Evolutionary conservation across 768 basidiomycete species (phyloP), one percentile per base, ranked within the genome.

Genomic region (Amanita molliuscula): DNA sequence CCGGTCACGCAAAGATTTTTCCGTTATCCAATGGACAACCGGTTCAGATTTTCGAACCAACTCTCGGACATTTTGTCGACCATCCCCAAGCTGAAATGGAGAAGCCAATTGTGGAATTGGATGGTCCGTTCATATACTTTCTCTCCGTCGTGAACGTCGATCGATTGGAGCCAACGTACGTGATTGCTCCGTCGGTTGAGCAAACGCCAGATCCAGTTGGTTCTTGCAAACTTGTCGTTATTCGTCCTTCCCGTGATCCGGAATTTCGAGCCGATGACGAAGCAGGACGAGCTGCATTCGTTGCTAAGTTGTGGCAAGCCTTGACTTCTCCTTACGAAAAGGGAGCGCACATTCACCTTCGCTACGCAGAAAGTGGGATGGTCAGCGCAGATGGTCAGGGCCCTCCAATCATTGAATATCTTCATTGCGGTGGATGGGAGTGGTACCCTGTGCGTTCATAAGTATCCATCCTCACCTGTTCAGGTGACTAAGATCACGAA

Each of bases 51-150:
- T 96, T 87, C 63, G 76, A 88, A 56, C 75, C 79, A 7, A 48
- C 56, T 2, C 61, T 63, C 8, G 61, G 71, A 28, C 50, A 62
- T 3, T 86, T 91, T 58, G 61, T 78, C 13, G 48, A 62, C 1
- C 65, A 71, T 56, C 63, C 65, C 2, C 62, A 66, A 11, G 65
- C 64, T 8, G 52, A 61, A 47, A 54, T 64, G 36, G 61, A 63
- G 15, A 57, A 64, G 35, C 62, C 69, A 1, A 58, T 67, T n/a
- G 60, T 78, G 10, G 68, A 73, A 33, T 54, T 91, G 8, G 57
- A 71, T 2, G 94, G 91, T 2, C 91, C 91, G 4, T 96, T 94
- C 59, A 71, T 75, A 23, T 98, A 97, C 66, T 88, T 96, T 62
- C 65, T 93, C 21, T 78, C 85, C 7, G 84, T 87, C 0, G 73